Base-by-base conservation (phyloP, 139 green algal species). In the Chlamydomonas sp. region DNA sequence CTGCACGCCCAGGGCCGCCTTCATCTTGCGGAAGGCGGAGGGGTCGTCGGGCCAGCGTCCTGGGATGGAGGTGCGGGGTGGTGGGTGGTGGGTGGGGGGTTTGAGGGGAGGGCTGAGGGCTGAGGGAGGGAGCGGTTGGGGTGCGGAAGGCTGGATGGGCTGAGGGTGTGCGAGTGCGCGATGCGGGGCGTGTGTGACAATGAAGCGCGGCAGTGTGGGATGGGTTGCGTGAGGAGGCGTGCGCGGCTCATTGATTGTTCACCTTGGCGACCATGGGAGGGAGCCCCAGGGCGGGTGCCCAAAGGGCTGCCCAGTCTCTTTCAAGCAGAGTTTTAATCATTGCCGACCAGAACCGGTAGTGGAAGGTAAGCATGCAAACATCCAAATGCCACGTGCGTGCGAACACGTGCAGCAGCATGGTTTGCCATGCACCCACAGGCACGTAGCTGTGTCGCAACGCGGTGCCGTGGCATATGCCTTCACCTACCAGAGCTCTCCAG, bases 401-500 rank as follows among this genome's bases (percentile, higher is more conserved):
- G 31, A 49, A 49, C 31, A 49, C 31, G 31, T 49, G 31, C 31
- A 49, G 31, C 31, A 49, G 31, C 31, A 49, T 49, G 31, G 31
- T 49, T 49, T 49, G 31, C 31, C 31, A 49, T 49, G 31, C 31
- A 49, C 31, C 31, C 31, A 49, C 31, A 49, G 31, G 31, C 31
- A 49, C 31, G 31, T 49, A 49, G 31, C 31, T 49, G 31, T 49
- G 31, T 49, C 31, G 31, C 31, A 49, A 49, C 31, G 31, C 31
- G 31, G 31, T 49, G 31, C 31, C 31, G 31, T 49, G 31, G 31
- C 31, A 49, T 49, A 49, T 49, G 31, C 31, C 31, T 49, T 49
- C 84, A 72, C 91, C 5, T 74, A 97, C 95, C 95, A 83, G 95
- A 96, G 73, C 93, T 93, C 85, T 98, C 96, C 77, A 98, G 85